These are phyloP conservation scores for Ceratocystis harringtonii DNA, from an alignment of 2,329 filamentous ascomycete genomes.

Conservation along the genomic window DNA sequence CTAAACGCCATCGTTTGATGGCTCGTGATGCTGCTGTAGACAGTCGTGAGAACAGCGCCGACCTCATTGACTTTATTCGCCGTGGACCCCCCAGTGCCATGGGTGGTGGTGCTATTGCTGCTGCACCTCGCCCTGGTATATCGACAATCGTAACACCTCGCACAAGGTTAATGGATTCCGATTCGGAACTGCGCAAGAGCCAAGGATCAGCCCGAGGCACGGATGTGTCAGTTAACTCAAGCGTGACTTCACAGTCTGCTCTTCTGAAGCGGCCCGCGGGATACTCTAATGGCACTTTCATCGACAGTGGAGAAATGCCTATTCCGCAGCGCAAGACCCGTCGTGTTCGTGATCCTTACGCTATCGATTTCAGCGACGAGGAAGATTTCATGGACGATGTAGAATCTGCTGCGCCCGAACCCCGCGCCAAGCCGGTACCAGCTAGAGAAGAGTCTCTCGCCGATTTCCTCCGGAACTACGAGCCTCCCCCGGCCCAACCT, in stretches of 20 bases:
- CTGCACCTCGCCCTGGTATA: constrained; percentile 53
- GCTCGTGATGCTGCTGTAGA: constrained; percentile 57
- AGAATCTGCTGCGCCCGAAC: constrained; percentile 27
- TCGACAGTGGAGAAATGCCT: constrained; percentile 37
- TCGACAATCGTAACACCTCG: background rate
- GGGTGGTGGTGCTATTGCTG: constrained; percentile 56
- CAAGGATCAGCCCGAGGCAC: constrained; percentile 42
- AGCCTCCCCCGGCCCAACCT: constrained; percentile 40
- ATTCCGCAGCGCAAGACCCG: constrained; percentile 60
- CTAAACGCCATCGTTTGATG: constrained; percentile 42
- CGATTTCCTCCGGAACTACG: constrained; percentile 56
- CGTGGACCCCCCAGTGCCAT: constrained; percentile 56
- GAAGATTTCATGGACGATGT: constrained; percentile 42
- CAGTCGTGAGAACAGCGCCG: constrained; percentile 54
- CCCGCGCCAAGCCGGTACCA: constrained; percentile 24
- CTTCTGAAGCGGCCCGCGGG: constrained; percentile 37
- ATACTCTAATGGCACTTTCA: constrained; percentile 25
- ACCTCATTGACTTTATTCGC: constrained; percentile 90
- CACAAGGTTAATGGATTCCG: constrained; percentile 12
- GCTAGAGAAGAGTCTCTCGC: constrained; percentile 48
- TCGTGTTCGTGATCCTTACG: constrained; percentile 76
- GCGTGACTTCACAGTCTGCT: constrained; percentile 60
- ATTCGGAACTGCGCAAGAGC: constrained; percentile 36
- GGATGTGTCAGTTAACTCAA: constrained; percentile 46
- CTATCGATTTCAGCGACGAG: constrained; percentile 69